Percentiles rank a stretch among this genome's conserved stretches.
Conservation (phyloP, 306 rosid genomes). For the Cucurbita argyrosperma region DNA sequence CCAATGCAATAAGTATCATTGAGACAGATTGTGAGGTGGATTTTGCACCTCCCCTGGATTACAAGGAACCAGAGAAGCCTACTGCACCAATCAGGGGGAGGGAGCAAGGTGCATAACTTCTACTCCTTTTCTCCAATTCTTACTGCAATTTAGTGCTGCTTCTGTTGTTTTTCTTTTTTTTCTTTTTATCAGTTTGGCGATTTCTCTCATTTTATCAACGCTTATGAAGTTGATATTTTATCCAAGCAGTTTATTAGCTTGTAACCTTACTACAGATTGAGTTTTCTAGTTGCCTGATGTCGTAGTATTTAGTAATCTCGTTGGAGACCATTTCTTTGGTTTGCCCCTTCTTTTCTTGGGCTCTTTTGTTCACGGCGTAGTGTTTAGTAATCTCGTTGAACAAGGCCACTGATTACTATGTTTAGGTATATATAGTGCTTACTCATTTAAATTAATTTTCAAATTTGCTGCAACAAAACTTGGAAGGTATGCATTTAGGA, state of each 20-base stretch:
- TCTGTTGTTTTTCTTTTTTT: neutral
- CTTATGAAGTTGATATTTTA: neutral
- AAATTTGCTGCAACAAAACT: neutral
- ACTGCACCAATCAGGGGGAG: slow-evolving; percentile 34
- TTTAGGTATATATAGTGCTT: neutral
- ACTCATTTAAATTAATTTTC: neutral
- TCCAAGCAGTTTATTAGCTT: neutral
- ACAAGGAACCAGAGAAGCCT: slow-evolving; percentile 88
- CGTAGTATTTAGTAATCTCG: neutral
- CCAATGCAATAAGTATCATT: slow-evolving; percentile 76
- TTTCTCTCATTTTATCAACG: neutral
- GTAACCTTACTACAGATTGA: neutral
- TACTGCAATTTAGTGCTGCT: neutral
- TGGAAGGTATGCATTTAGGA: neutral
- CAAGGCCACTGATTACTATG: neutral
- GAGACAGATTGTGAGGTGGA: slow-evolving; percentile 99
- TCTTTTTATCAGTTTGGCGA: neutral
- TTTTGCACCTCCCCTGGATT: slow-evolving; percentile 97
- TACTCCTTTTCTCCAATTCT: neutral
- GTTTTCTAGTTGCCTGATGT: neutral
- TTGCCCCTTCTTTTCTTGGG: too few species aligned
- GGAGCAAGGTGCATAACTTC: slow-evolving; percentile 32
- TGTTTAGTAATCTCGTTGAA: neutral
- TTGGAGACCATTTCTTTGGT: too few species aligned
- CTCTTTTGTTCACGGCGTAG: neutral